Evolutionary conservation across 768 basidiomycete species (phyloP).

Genomic region (Leccinum olivaceopallidum): DNA sequence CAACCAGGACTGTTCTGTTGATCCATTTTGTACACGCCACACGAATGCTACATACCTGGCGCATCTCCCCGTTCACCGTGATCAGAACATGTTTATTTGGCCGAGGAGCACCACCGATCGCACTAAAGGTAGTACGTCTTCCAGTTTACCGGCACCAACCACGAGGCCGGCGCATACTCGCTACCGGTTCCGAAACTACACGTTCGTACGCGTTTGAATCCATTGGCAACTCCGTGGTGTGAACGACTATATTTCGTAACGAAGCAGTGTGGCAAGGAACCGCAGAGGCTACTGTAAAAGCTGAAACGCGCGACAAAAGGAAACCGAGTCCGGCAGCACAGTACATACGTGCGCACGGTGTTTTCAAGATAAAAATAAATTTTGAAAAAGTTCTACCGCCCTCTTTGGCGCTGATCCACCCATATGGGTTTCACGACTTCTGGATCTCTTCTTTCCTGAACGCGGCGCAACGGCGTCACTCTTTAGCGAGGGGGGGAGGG

Average conservation of each 20-base stretch:
- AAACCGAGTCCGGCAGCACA: conserved; percentile 1
- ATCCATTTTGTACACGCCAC: conserved; percentile 6
- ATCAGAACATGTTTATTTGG: neutral
- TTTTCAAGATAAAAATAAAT: neutral
- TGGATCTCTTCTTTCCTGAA: conserved; percentile 27
- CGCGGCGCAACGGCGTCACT: conserved; percentile 7
- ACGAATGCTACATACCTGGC: conserved; percentile 6
- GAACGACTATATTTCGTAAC: neutral
- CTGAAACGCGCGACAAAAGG: neutral
- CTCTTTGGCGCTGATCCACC: conserved; percentile 28
- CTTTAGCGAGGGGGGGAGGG: neutral
- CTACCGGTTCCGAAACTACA: neutral
- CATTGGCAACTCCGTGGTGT: neutral
- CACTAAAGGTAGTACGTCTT: neutral
- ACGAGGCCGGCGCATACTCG: neutral
- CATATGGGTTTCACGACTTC: conserved; percentile 36
- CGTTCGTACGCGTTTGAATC: neutral
- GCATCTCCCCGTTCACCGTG: neutral
- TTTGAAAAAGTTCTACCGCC: conserved; percentile 4
- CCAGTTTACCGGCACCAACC: neutral
- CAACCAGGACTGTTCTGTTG: neutral
- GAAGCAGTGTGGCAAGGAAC: conserved; percentile 2
- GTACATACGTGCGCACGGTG: neutral
- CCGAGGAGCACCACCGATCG: neutral
- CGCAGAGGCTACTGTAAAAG: neutral